phyloP scores from a whole-genome alignment of 495 filamentous ascomycete species.

The Copromyces sp. region DNA sequence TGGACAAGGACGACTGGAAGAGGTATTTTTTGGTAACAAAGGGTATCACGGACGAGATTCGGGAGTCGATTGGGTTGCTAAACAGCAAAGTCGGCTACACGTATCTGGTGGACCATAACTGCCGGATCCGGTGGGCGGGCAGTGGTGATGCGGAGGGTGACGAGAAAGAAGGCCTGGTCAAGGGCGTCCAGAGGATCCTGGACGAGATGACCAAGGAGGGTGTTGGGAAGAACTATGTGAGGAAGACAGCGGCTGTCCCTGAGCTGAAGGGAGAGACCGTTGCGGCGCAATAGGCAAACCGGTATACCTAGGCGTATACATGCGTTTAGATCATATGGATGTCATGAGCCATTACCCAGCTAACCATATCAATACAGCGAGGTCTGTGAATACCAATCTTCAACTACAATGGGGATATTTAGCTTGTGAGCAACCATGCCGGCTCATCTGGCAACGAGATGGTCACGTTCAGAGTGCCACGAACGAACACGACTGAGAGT shows the following conservation, averaged over 20 bases:
- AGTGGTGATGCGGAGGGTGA: slow-evolving; percentile 61
- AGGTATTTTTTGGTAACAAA: slow-evolving; percentile 76
- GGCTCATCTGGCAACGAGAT: neutral
- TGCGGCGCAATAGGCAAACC: neutral
- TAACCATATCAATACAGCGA: neutral
- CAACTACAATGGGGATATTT: neutral
- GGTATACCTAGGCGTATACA: neutral
- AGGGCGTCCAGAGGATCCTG: slow-evolving; percentile 56
- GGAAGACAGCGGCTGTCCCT: neutral
- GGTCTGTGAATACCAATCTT: neutral
- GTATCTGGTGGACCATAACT: slow-evolving; percentile 79
- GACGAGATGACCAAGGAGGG: slow-evolving; percentile 40
- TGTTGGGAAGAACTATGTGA: slow-evolving; percentile 9
- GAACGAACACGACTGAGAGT: neutral
- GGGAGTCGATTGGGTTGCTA: slow-evolving; percentile 66
- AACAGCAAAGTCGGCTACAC: slow-evolving; percentile 91
- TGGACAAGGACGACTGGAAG: slow-evolving; percentile 51
- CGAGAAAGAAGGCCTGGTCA: slow-evolving; percentile 64
- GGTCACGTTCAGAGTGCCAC: neutral
- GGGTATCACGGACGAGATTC: slow-evolving; percentile 63
- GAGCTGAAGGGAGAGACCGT: neutral
- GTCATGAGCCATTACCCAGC: neutral
- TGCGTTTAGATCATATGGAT: neutral
- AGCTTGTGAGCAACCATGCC: neutral
- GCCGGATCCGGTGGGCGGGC: slow-evolving; percentile 89